Evolutionary conservation across 2,329 filamentous ascomycete species (phyloP).

Genomic region (Zalaria obscura): DNA sequence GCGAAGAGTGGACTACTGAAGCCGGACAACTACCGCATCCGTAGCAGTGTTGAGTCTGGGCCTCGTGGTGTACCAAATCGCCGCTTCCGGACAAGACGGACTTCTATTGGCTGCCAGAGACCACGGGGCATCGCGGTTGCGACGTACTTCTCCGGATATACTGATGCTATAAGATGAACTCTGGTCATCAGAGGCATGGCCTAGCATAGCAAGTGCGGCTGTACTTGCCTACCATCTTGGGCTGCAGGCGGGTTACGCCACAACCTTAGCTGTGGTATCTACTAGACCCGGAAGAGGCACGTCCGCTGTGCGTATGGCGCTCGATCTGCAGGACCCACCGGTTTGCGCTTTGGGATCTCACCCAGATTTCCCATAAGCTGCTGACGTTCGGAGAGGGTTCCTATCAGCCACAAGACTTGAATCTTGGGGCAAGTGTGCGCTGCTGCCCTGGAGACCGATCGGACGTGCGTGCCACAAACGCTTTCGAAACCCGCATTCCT

Average conservation of each 20-base stretch:
- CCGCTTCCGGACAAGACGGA: conserved; percentile 1
- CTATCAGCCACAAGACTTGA: not conserved
- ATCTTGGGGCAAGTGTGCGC: not conserved
- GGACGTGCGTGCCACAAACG: not conserved
- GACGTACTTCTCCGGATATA: no score
- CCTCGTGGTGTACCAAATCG: conserved; percentile 1
- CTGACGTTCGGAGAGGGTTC: not conserved
- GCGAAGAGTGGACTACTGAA: conserved; percentile 4
- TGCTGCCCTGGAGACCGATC: not conserved
- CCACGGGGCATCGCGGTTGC: not conserved
- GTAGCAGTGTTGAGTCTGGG: conserved; percentile 2
- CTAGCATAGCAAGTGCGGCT: not conserved
- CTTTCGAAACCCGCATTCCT: not conserved
- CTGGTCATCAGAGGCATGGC: not conserved
- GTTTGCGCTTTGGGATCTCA: conserved; percentile 1
- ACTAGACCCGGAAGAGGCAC: not conserved
- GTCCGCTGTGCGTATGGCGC: not conserved
- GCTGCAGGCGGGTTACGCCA: conserved; percentile 2
- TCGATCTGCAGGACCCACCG: conserved; percentile 6
- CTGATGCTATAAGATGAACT: no score
- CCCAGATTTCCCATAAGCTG: not conserved
- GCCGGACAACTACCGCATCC: conserved; percentile 6
- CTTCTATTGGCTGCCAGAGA: not conserved
- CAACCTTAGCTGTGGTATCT: conserved; percentile 3
- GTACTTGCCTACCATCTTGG: not conserved